These are phyloP conservation scores for Ophiostoma sp. DNA, from an alignment of 2,329 filamentous ascomycete species.

Conservation along the genomic window DNA sequence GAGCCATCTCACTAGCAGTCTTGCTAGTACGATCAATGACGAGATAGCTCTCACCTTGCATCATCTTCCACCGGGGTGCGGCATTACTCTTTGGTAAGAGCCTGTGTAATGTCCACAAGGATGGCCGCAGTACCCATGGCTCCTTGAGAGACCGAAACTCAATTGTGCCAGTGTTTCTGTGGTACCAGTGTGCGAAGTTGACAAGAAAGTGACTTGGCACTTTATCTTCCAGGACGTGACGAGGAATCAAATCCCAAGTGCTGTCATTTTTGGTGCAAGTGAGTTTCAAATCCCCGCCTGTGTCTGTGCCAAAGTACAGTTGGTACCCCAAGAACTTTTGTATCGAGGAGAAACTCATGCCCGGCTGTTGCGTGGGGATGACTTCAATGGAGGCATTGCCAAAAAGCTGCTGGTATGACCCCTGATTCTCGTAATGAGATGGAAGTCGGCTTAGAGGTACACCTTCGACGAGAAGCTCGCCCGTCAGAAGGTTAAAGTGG, in stretches of 20 bases:
- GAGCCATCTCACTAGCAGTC: not conserved
- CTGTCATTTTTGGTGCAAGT: conserved; percentile 16
- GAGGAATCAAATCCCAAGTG: conserved; percentile 36
- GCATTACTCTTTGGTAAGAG: not conserved
- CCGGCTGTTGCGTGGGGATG: conserved; percentile 35
- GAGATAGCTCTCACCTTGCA: conserved; percentile 31
- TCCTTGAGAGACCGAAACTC: conserved; percentile 33
- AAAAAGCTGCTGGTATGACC: conserved; percentile 43
- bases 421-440: conserved; percentile 38
- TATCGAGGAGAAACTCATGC: conserved; percentile 41
- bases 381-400: conserved; percentile 40
- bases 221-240: conserved; percentile 35
- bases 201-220: conserved; percentile 39
- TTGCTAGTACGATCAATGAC: conserved; percentile 32
- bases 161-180: conserved; percentile 25
- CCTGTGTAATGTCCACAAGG: conserved; percentile 26
- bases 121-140: conserved; percentile 30
- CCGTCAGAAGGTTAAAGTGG: conserved; percentile 48
- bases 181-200: conserved; percentile 44
- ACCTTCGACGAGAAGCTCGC: conserved; percentile 49
- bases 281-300: conserved; percentile 34
- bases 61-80: not conserved
- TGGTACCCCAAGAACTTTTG: conserved; percentile 31
- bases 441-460: conserved; percentile 46
- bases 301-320: conserved; percentile 36